Evolutionary conservation across 1,284 basidiomycete species (phyloP), one percentile per base, ranked within the genome.

Genomic region (Apiotrichum gamsii): DNA sequence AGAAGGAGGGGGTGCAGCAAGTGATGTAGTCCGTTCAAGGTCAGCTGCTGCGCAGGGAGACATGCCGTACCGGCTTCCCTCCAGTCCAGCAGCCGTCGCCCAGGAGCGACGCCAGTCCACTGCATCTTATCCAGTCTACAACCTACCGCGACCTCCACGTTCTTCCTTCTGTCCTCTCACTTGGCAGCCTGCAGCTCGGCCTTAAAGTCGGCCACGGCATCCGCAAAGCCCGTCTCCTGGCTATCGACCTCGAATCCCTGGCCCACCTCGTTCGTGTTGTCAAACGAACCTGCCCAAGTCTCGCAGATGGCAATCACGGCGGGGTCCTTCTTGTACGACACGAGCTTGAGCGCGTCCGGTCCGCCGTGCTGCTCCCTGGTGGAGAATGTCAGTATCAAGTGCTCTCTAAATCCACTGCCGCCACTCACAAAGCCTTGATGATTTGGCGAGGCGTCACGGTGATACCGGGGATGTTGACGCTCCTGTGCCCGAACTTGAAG

Each of bases 381-480:
- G 14, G 28, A 25, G 13, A 14, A 4, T 19, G 25, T 24, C 19
- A 19, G 15, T 8, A 23, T 4, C 19, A 28, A 4, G 23, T 24
- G 6, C 29, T 15, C 13, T n/a, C 23, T 24, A 28, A 51, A 6
- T 15, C 13, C 11, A 65, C 65, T 18, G 15, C 10, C 11, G 18
- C 6, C n/a, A 41, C 40, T 33, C 21, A 41, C 40, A 74, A 52
- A 25, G 73, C 70, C 3, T 65, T 54, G 14, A 74, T 54, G 45
- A 74, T 74, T 49, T 72, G 63, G 31, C 66, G 59, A 6, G 72
- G 66, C 3, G 64, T 70, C 25, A 74, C 61, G 18, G 59, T 67
- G 48, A 74, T 69, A 10, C 73, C 73, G 2, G 73, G 73, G 32
- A 75, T 51, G 48, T 71, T 73, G 54, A 73, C 64, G 19, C 60